Evolutionary conservation across 2,329 filamentous ascomycete genomes (phyloP).

Genomic region (Ceratocystis huliohia): DNA sequence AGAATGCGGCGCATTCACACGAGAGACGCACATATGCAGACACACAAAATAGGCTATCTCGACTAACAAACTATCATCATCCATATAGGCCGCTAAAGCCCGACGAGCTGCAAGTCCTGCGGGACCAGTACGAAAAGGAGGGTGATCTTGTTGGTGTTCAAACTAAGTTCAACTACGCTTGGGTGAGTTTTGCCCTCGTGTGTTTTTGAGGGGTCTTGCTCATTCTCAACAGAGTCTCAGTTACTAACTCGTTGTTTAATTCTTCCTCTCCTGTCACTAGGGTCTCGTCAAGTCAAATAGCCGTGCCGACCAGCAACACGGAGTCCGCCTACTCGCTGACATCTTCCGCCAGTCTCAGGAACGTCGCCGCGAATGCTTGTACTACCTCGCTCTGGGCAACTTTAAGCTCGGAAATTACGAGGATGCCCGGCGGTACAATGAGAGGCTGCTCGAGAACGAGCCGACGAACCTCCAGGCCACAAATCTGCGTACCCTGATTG

Average conservation of each 20-base stretch:
- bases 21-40: not conserved
- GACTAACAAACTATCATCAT: conserved; percentile 5
- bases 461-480: conserved; percentile 80
- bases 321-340: conserved; percentile 83
- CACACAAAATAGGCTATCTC: not conserved
- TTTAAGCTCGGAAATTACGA: conserved; percentile 98
- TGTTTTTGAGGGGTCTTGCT: not conserved
- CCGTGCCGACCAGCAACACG: conserved; percentile 81
- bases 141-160: conserved; percentile 93
- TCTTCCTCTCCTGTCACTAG: conserved; percentile 33
- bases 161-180: conserved; percentile 99
- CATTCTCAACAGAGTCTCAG: not conserved
- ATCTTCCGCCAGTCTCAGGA: conserved; percentile 93
- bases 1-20: not conserved
- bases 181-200: conserved; percentile 46
- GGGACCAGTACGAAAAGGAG: conserved; percentile 92
- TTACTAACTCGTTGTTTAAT: not conserved
- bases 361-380: conserved; percentile 90
- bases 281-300: conserved; percentile 86
- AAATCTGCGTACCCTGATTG: conserved; percentile 76
- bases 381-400: conserved; percentile 93
- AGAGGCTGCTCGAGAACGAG: conserved; percentile 80
- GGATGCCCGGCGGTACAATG: conserved; percentile 89
- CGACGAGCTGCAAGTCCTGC: conserved; percentile 82
- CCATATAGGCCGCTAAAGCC: conserved; percentile 65